A percentile compares a stretch with the other conserved stretches of the same genome.
Conservation (phyloP, 2,329 filamentous ascomycete species). For the Aspergillus persii region DNA sequence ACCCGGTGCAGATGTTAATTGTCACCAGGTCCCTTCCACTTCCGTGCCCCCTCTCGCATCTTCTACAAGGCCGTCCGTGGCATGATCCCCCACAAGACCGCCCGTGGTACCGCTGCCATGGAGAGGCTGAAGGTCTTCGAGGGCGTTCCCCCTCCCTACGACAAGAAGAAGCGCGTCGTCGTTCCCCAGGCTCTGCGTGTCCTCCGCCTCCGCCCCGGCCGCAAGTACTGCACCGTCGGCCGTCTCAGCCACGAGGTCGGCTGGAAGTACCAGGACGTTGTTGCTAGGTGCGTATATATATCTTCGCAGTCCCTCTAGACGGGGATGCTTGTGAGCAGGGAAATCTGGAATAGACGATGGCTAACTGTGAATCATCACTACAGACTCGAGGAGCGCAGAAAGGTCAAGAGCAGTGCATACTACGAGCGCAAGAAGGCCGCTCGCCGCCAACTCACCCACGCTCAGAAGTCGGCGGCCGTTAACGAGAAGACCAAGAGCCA, state of each 20-base stretch:
- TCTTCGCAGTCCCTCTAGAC: no score
- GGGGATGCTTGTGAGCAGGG: neutral
- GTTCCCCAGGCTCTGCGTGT: conserved; percentile 97
- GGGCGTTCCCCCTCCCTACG: conserved; percentile 97
- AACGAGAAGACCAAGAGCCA: conserved; percentile 83
- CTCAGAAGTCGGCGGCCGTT: conserved; percentile 86
- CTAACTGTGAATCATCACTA: conserved; percentile 21
- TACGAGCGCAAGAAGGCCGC: conserved; percentile 99
- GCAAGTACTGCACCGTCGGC: conserved; percentile 99
- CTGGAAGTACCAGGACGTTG: conserved; percentile 99
- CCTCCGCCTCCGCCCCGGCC: conserved; percentile 93
- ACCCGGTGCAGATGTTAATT: conserved; percentile 14
- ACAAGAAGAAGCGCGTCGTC: conserved; percentile 99
- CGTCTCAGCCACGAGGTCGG: conserved; percentile 98
- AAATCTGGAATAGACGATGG: conserved; percentile 5
- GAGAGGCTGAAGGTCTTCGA: conserved; percentile 99
- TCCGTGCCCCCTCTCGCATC: conserved; percentile 98
- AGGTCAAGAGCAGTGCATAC: conserved; percentile 98
- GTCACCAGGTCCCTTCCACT: conserved; percentile 89
- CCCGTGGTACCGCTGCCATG: conserved; percentile 91
- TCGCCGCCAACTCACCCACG: conserved; percentile 83
- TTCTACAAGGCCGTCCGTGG: conserved; percentile 99
- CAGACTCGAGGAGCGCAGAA: conserved; percentile 98
- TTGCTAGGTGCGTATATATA: conserved; percentile 74
- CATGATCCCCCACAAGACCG: conserved; percentile 99